Evolutionary conservation across 2,329 filamentous ascomycete species (phyloP), one percentile per base, ranked within the genome.

Genomic region (Monosporascus ibericus): DNA sequence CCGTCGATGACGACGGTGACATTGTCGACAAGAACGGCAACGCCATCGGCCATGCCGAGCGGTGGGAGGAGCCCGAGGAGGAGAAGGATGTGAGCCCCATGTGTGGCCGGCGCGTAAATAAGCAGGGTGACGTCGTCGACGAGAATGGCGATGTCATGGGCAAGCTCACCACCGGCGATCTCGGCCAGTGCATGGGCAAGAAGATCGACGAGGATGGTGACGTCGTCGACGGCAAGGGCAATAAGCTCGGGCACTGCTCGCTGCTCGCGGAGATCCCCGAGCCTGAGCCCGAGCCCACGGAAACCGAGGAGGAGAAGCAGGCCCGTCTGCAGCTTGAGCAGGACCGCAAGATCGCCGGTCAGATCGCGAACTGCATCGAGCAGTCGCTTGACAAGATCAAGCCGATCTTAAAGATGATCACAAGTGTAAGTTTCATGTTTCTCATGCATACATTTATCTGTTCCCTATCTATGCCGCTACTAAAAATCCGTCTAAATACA

Each of bases 401-500:
- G 60, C 91, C 91, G 9, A 84, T 95, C 65, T 88, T 88, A 77
- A 90, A 88, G 73, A 81, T 90, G 75, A 96, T 96, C 69, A 88
- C 83, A 5, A 86, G 91, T 57, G 85, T 87, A 78, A 69, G 78
- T 68, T 22, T 30, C 3, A 14, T 24, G 11, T 34, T 7, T 5
- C 30, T 11, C 30, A 11, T 34, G 11, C 30, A 34, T 34, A 5
- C 9, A 34, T 5, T 5, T 5, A 34, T 34, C 9, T 14, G 3
- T 34, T 11, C 2, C 30, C 30, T 34, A 34, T 25, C 17, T 48
- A 52, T 47, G 20, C 9, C 50, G 54, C 40, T 53, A 47, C 57
- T 65, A 65, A 73, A 53, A 53, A 53, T 57, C 60, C 60, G 68
- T 58, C 58, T 22, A 17, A 44, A 17, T 44, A 44, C 58, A 89